Percentiles rank a stretch among this genome's conserved stretches.
phyloP scores from a whole-genome alignment of 495 filamentous ascomycete species.

The Hyaloscypha finlandica region DNA sequence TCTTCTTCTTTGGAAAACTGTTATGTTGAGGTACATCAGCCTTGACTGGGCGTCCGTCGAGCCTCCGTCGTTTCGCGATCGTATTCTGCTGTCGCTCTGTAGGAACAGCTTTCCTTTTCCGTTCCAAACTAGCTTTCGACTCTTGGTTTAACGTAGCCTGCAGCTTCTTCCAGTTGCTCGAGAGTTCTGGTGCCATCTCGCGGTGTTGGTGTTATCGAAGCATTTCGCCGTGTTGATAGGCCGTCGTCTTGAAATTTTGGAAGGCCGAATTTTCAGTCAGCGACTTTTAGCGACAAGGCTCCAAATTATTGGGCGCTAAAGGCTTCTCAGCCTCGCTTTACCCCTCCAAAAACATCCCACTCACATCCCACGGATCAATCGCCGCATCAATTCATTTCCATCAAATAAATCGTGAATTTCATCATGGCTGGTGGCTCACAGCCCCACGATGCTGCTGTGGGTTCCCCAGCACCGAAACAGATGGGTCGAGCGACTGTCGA shows the following conservation, averaged over 20 bases:
- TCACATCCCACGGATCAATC: constrained; percentile 17
- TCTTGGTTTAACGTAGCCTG: constrained; percentile 64
- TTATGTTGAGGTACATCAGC: constrained; percentile 12
- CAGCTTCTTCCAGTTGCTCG: constrained; percentile 75
- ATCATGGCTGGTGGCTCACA: constrained; percentile 29
- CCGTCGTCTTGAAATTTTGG: constrained; percentile 2
- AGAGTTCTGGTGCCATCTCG: constrained; percentile 42
- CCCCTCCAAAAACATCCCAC: constrained; percentile 27
- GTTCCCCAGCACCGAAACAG: constrained; percentile 31
- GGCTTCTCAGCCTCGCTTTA: constrained; percentile 25
- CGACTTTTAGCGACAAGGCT: constrained; percentile 22
- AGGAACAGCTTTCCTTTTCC: constrained; percentile 36
- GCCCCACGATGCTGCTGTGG: constrained; percentile 28
- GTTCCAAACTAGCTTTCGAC: constrained; percentile 35
- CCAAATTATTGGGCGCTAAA: constrained; percentile 9
- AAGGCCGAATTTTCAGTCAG: background rate
- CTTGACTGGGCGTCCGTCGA: constrained; percentile 30
- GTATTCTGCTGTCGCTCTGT: constrained; percentile 28
- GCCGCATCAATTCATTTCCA: constrained; percentile 21
- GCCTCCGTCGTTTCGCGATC: constrained; percentile 29
- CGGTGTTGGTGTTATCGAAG: constrained; percentile 16
- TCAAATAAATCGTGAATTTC: constrained; percentile 25
- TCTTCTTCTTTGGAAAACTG: constrained; percentile 20
- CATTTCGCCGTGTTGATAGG: constrained; percentile 2
- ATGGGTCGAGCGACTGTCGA: constrained; percentile 34